A percentile compares a stretch with the other conserved stretches of the same genome.
Evolutionary conservation across 2,329 filamentous ascomycete species (phyloP).

Genomic region (Pleomassaria siparia): DNA sequence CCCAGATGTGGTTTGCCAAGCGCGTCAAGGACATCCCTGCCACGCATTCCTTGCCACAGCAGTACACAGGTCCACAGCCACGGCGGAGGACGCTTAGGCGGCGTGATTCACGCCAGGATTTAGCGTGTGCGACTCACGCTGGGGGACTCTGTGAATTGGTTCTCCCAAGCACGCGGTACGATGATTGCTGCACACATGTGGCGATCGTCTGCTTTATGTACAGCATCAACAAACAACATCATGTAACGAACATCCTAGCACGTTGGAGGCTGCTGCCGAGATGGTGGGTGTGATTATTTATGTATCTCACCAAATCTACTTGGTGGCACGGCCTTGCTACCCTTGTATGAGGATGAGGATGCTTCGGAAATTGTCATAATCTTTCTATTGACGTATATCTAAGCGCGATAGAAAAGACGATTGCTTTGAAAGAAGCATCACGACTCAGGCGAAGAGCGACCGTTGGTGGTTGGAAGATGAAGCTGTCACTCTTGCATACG

Average conservation of each 20-base stretch:
- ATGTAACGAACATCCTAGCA: background rate
- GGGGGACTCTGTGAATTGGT: no score
- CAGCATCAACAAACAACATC: background rate
- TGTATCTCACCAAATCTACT: background rate
- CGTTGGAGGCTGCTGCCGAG: background rate
- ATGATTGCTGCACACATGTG: background rate
- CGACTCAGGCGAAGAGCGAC: background rate
- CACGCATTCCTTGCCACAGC: no score
- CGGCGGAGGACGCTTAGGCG: background rate
- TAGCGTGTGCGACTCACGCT: background rate
- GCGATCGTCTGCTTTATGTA: background rate
- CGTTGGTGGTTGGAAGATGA: background rate
- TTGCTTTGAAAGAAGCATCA: background rate
- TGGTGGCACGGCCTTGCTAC: no score
- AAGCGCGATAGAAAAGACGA: background rate
- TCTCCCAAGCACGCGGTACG: no score
- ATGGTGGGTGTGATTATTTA: background rate
- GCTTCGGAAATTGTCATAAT: no score
- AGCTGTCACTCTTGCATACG: background rate
- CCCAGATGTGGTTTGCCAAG: conserved; percentile 1
- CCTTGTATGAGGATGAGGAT: no score
- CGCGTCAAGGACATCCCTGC: no score
- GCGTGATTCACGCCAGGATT: background rate
- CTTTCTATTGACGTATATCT: no score
- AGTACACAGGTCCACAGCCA: no score